Conservation (phyloP, 768 basidiomycete species). For the Lentinula boryana region DNA sequence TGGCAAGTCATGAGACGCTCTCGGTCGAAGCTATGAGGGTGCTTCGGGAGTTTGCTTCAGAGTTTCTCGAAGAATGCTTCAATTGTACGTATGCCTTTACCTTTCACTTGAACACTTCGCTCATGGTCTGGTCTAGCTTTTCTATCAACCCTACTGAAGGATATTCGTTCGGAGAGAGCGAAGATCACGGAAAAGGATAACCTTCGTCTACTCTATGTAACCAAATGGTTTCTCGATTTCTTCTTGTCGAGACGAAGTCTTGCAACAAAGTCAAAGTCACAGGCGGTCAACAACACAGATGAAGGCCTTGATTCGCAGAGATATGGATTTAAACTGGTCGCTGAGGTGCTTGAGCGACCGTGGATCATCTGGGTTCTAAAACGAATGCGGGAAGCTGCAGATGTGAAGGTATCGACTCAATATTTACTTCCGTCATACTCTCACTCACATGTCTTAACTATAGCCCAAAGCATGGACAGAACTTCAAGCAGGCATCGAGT, state of each 20-base stretch:
- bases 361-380: constrained; percentile 90
- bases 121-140: constrained; percentile 58
- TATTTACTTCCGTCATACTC: background rate
- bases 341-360: constrained; percentile 77
- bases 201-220: constrained; percentile 78
- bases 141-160: constrained; percentile 77
- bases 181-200: constrained; percentile 96
- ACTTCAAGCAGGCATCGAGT: constrained; percentile 90
- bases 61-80: constrained; percentile 80
- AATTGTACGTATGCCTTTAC: constrained; percentile 49
- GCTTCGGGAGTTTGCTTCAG: constrained; percentile 62
- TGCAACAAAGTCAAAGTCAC: constrained; percentile 27
- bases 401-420: constrained; percentile 68
- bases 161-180: constrained; percentile 87
- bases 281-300: constrained; percentile 21
- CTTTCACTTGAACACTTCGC: constrained; percentile 11
- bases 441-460: constrained; percentile 1
- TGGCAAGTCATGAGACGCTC: constrained; percentile 50
- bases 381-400: constrained; percentile 83
- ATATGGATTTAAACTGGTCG: constrained; percentile 71
- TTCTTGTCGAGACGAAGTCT: constrained; percentile 54
- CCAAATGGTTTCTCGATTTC: constrained; percentile 91
- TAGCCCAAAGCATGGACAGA: constrained; percentile 95
- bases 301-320: constrained; percentile 27
- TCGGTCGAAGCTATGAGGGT: constrained; percentile 56